Evolutionary conservation across 2,329 filamentous ascomycete genomes (phyloP).

Genomic region (Zymoseptoria brevis): DNA sequence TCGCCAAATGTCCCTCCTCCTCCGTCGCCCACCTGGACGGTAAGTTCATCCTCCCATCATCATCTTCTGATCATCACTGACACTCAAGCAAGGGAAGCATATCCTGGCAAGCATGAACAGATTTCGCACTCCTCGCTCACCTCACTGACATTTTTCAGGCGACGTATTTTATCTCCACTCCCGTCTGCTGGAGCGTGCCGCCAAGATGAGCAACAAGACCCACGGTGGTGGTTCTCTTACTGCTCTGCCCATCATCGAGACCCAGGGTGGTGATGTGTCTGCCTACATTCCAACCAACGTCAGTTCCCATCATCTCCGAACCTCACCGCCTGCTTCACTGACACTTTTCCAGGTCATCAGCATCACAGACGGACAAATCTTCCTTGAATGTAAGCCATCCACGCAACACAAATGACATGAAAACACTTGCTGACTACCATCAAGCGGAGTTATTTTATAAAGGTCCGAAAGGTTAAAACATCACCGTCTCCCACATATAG

Average conservation of each 20-base stretch:
- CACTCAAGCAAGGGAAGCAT: too few relatives aligned
- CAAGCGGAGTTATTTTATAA: neutral
- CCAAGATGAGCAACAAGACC: slow-evolving; percentile 96
- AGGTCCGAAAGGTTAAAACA: too few relatives aligned
- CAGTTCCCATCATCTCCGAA: too few relatives aligned
- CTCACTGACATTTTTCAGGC: slow-evolving; percentile 13
- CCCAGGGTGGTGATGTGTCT: slow-evolving; percentile 99
- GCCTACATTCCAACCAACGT: slow-evolving; percentile 99
- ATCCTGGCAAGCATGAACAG: too few relatives aligned
- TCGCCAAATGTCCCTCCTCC: slow-evolving; percentile 97
- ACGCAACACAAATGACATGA: too few relatives aligned
- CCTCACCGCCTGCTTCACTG: too few relatives aligned
- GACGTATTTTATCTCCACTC: slow-evolving; percentile 96
- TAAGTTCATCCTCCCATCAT: too few relatives aligned
- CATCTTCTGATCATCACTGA: too few relatives aligned
- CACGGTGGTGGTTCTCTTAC: slow-evolving; percentile 87
- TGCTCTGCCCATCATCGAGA: slow-evolving; percentile 96
- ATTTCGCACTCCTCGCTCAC: too few relatives aligned
- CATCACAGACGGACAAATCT: slow-evolving; percentile 99
- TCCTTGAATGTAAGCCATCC: slow-evolving; percentile 77
- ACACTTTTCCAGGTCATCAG: too few relatives aligned
- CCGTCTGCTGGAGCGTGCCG: slow-evolving; percentile 96
- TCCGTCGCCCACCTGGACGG: slow-evolving; percentile 60
- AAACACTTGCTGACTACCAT: too few relatives aligned
- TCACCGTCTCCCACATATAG: too few relatives aligned